Base-by-base conservation (phyloP, 2,329 filamentous ascomycete species). In the Fusarium longipes region DNA sequence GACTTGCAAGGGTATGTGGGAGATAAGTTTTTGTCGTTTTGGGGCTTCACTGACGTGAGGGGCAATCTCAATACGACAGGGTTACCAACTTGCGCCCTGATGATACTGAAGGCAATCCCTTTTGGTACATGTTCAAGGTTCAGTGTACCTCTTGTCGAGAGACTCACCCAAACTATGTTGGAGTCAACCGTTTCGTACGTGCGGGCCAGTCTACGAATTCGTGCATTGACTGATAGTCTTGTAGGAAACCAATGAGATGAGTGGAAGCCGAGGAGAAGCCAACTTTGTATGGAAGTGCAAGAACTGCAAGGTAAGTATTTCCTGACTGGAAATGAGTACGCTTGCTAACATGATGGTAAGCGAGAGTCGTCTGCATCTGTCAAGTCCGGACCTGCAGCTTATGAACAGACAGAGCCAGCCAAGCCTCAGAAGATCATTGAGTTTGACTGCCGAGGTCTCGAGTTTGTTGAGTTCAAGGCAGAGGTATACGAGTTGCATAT, bases 261-360 rank as follows among this genome's bases (percentile, higher is more conserved):
- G 93, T 67, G 94, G 94, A 33, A 97, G 94, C 78, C 88, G 93
- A 74, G 96, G 96, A 68, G 94, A 98, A 79, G 96, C 96, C 63
- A 98, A 98, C 80, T 99, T 99, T 79, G 96, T 99, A n/a, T 99
- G 96, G 95, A 94, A 89, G 79, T 99, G 96, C 86, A 97, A 96
- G 81, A 95, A 96, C 77, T 99, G 96, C 89, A 96, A 96, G 87
- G 93, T 96, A 70, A 29, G 14, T 15, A 10, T 12, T 11, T 6
- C 7, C 5, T 2, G 29, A 8, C 8, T 8, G 2, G 22, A 24
- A 18, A 15, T 9, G 9, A 7, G 50, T 50, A 10, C 8, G 4
- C 14, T 22, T 11, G 27, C 43, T 69, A 24, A 70, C n/a, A 36
- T 20, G 33, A 12, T 43, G 35, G 10, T 22, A 68, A 94, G 92